A percentile compares a stretch with the other conserved stretches of the same genome.
Evolutionary conservation across 192 early-diverging fungal species (phyloP).

Genomic region (Dispira simplex): DNA sequence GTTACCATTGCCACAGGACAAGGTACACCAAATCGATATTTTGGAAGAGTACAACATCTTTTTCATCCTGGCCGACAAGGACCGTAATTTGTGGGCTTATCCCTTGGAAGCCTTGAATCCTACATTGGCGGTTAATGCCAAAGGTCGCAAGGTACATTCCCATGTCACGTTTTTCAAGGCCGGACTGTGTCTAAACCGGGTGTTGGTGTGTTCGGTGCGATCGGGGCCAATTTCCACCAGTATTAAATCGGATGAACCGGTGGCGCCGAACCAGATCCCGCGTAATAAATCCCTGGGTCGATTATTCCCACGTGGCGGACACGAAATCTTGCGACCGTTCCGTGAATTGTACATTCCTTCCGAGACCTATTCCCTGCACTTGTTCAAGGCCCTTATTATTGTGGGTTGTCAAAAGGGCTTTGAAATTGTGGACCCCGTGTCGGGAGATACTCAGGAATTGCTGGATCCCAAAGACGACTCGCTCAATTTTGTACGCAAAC

Average conservation of each 20-base stretch:
- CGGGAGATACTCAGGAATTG: conserved; percentile 71
- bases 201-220: conserved; percentile 51
- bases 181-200: conserved; percentile 38
- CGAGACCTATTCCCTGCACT: conserved; percentile 75
- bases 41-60: conserved; percentile 65
- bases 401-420: conserved; percentile 87
- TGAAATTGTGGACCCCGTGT: conserved; percentile 79
- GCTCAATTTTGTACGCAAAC: conserved; percentile 62
- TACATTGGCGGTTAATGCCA: conserved; percentile 16
- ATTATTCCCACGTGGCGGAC: conserved; percentile 22
- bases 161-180: conserved; percentile 60
- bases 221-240: conserved; percentile 57
- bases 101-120: conserved; percentile 34
- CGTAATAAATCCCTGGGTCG: conserved; percentile 23
- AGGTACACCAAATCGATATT: conserved; percentile 76
- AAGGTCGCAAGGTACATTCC: conserved; percentile 35
- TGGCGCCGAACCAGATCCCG: conserved; percentile 29
- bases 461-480: conserved; percentile 70
- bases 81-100: conserved; percentile 34
- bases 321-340: conserved; percentile 32
- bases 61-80: conserved; percentile 65
- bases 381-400: conserved; percentile 68
- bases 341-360: conserved; percentile 90
- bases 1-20: conserved; percentile 50
- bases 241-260: conserved; percentile 63